Base-by-base conservation (phyloP, 176 grass and related monocot species). In the Carex parvula region DNA sequence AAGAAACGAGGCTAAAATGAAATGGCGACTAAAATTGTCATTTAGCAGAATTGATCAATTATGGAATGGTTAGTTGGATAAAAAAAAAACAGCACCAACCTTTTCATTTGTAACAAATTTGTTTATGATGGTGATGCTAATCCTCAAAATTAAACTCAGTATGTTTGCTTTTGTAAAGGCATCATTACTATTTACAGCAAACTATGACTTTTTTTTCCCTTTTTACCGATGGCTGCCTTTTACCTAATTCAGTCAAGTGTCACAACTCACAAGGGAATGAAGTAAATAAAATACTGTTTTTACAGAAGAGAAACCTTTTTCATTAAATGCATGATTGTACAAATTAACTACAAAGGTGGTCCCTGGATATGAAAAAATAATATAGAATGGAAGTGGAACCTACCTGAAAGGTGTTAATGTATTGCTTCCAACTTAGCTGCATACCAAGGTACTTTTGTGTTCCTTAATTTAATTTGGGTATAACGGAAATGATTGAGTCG, bases 1-100 rank as follows among this genome's bases (percentile, higher is more conserved):
- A 44, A 54, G 8, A 22, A 76, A 54, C 26, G 1, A n/a, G 7
- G 32, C 44, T 74, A 74, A 44, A n/a, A 5, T 17, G 17, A 44
- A n/a, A 5, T 17, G 17, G 70, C 24, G 70, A 76, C 22, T 76
- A 76, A 50, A 54, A 76, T 76, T 76, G 71, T 54, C 71, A 76
- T 76, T 76, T 76, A 76, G 71, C 42, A 55, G 8, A 76, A 76
- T 24, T 29, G 2, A 29, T 29, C 29, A 29, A 29, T 29, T 5
- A n/a, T 52, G 17, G 44, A 1, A 53, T 22, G 17, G 48, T 76
- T 76, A 76, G 37, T 76, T 76, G 71, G 71, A 53, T 76, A n/a
- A 26, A 26, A 26, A 1, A 26, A 26, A 26, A 26, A 26, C 41
- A 76, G 41, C 48, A 10, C 21, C 54, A 57, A n/a, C n/a, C 10